Evolutionary conservation across 352 stramenopile species (phyloP), one percentile per base, ranked within the genome.

Genomic region (Thalassiosira exigua): DNA sequence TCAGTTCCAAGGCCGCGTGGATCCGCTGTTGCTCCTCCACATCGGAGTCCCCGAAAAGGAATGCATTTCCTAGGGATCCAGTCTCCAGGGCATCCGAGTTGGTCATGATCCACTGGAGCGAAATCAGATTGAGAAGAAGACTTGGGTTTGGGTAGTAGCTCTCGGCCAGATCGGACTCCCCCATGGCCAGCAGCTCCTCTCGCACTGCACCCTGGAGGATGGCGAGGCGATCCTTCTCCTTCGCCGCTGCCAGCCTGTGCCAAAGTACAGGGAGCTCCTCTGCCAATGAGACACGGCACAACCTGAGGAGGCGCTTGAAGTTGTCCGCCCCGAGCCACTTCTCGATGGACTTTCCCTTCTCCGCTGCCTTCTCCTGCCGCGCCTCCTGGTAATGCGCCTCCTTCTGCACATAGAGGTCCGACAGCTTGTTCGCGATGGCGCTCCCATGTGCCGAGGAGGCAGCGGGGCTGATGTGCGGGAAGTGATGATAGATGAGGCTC

Each of bases 21-120:
- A 65, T 65, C 17, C 56, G 22, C 33, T 65, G 0, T 14, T 19
- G 22, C 7, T 14, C 56, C 26, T 65, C 56, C 14, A 65, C 32
- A 12, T 65, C 56, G 22, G 56, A 65, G 26, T 65, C 27, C 0
- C 17, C 51, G 32, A 65, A 65, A 39, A 46, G 56, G 32, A 65
- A 65, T 22, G 56, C 56, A 65, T 65, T 65, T 3, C 56, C 26
- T 19, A 65, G 27, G 32, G 24, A 46, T 46, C 56, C 56, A 2
- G 56, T 22, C 22, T 42, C 56, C 22, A 65, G 29, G 24, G 27
- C 26, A 19, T 65, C 56, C 22, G 56, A 22, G 56, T 65, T 65
- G 5, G 30, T 22, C 56, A 65, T 65, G 24, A 19, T 22, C 56
- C 56, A 65, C 30, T 46, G 14, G 2, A 65, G 11, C 11, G 56